Percentiles rank a stretch among this genome's conserved stretches.
Conservation (phyloP, 2,329 filamentous ascomycete genomes). For the Samsoniella hepiali region DNA sequence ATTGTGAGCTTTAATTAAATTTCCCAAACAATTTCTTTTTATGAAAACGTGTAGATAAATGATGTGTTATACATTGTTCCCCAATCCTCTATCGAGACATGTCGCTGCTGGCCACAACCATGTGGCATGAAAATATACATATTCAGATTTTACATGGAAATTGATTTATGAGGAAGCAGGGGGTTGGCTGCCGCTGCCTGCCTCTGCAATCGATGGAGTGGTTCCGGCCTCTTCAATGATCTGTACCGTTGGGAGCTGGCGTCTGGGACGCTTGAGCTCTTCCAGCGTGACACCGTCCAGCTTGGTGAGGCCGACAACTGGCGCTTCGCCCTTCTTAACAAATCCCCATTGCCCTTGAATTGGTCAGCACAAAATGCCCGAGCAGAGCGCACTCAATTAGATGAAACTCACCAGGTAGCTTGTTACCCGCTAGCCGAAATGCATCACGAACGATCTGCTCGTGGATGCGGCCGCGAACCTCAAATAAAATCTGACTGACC, state of each 20-base stretch:
- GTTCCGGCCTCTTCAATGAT: conserved; percentile 31
- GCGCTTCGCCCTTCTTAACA: conserved; percentile 84
- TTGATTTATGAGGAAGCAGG: conserved; percentile 30
- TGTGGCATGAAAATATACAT: conserved; percentile 18
- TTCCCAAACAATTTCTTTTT: background rate
- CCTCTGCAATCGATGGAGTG: conserved; percentile 30
- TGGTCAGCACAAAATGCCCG: conserved; percentile 22
- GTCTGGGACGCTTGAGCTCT: conserved; percentile 76
- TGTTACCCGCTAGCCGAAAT: conserved; percentile 89
- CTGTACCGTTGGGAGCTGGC: conserved; percentile 53
- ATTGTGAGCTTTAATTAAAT: background rate
- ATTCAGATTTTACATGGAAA: conserved; percentile 20
- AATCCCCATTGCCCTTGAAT: conserved; percentile 77
- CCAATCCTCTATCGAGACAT: background rate
- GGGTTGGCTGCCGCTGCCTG: conserved; percentile 33
- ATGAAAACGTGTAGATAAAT: background rate
- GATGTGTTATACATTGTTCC: conserved; percentile 4
- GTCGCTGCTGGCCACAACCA: background rate
- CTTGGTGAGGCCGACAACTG: conserved; percentile 91
- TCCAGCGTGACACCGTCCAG: conserved; percentile 80
- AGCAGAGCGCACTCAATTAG: background rate
- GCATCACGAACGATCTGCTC: conserved; percentile 93
- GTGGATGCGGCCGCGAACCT: conserved; percentile 87
- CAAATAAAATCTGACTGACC: conserved; percentile 88
- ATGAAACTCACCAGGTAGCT: conserved; percentile 72